Evolutionary conservation across 768 basidiomycete genomes (phyloP).

Genomic region (Phaffia australis): DNA sequence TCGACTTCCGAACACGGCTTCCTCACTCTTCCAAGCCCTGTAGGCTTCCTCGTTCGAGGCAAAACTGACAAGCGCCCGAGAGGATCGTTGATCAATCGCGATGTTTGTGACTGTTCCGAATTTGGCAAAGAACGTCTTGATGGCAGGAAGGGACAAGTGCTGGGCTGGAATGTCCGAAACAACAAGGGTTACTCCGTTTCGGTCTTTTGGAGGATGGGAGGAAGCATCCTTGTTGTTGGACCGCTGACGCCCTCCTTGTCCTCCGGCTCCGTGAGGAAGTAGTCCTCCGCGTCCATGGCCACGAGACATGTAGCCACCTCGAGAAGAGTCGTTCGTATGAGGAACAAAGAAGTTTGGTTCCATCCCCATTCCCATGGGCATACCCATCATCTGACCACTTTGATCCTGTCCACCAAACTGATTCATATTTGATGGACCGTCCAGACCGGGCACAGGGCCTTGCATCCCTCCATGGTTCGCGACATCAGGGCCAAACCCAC

Average conservation of each 20-base stretch:
- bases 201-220: constrained; percentile 33
- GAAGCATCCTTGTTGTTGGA: constrained; percentile 25
- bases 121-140: constrained; percentile 80
- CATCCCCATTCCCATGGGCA: no score
- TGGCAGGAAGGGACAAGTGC: constrained; percentile 60
- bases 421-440: no score
- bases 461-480: no score
- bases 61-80: constrained; percentile 82
- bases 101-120: constrained; percentile 90
- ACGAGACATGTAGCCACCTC: no score
- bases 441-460: no score
- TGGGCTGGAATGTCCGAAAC: constrained; percentile 89
- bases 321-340: no score
- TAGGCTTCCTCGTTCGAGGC: constrained; percentile 69
- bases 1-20: constrained; percentile 86
- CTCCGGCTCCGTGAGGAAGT: constrained; percentile 52
- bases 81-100: constrained; percentile 61
- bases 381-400: no score
- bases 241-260: constrained; percentile 52
- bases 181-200: constrained; percentile 46
- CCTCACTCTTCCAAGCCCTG: constrained; percentile 81
- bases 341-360: no score
- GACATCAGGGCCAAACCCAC: no score
- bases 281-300: no score
- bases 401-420: no score